Conservation (phyloP, 768 basidiomycete species). For the Kondoa subrosea region DNA sequence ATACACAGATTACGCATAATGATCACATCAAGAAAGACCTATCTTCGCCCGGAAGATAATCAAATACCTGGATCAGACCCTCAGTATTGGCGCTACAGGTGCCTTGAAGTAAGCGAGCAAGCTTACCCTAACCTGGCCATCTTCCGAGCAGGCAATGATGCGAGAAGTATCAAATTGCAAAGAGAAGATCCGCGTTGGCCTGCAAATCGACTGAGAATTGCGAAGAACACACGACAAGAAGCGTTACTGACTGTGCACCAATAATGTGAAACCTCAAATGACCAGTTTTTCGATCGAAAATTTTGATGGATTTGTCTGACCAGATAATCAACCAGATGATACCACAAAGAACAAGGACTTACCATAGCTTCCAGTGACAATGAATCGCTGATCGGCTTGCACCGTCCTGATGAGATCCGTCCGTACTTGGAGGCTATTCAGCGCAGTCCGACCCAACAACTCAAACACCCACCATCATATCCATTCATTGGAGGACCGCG, state of each 20-base stretch:
- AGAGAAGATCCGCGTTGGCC: background rate
- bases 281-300: background rate
- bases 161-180: background rate
- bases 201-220: background rate
- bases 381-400: background rate
- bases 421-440: no score
- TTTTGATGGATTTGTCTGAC: background rate
- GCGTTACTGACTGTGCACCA: background rate
- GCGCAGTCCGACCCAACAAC: no score
- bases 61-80: background rate
- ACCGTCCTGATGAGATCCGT: background rate
- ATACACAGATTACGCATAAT: no score
- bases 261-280: background rate
- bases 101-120: no score
- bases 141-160: background rate
- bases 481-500: background rate
- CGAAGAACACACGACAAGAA: background rate
- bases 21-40: no score
- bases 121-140: background rate
- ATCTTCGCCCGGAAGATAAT: background rate
- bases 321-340: background rate
- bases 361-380: background rate
- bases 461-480: no score
- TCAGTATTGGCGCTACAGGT: background rate
- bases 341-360: background rate